phyloP scores from a whole-genome alignment of 177 flowering plant genomes.

The Vitis hybrid region DNA sequence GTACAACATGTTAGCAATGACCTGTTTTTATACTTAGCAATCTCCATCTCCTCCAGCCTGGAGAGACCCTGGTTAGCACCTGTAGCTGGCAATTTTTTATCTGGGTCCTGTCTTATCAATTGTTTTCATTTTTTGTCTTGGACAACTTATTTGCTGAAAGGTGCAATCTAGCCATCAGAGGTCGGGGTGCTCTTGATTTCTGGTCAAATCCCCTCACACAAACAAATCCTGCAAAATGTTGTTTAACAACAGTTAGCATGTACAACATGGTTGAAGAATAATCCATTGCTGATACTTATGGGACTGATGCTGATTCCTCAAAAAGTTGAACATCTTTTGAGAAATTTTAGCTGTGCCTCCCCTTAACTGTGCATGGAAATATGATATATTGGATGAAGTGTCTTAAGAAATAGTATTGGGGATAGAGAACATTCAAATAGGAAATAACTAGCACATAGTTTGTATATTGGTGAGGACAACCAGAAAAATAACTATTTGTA shows the following conservation, averaged over 20 bases:
- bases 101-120: conserved; percentile 13
- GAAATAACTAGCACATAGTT: too few relatives aligned
- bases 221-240: conserved; percentile 64
- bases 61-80: conserved; percentile 18
- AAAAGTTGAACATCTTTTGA: too few relatives aligned
- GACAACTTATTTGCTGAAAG: conserved; percentile 58
- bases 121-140: conserved; percentile 31
- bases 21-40: conserved; percentile 5
- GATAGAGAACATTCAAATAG: too few relatives aligned
- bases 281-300: not conserved
- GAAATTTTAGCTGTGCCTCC: too few relatives aligned
- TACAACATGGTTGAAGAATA: not conserved
- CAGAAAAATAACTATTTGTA: too few relatives aligned
- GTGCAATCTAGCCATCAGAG: conserved; percentile 71
- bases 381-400: too few relatives aligned
- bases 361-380: too few relatives aligned
- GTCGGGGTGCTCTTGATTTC: conserved; percentile 65
- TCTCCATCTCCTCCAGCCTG: not conserved
- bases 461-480: too few relatives aligned
- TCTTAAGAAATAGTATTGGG: too few relatives aligned
- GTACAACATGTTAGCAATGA: conserved; percentile 24
- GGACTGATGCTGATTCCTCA: too few relatives aligned
- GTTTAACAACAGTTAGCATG: not conserved
- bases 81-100: conserved; percentile 10
- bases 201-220: conserved; percentile 87